These are phyloP conservation scores for Plasmodium yoelii DNA, from an alignment of 169 alveolate genomes.

Conservation along the genomic window DNA sequence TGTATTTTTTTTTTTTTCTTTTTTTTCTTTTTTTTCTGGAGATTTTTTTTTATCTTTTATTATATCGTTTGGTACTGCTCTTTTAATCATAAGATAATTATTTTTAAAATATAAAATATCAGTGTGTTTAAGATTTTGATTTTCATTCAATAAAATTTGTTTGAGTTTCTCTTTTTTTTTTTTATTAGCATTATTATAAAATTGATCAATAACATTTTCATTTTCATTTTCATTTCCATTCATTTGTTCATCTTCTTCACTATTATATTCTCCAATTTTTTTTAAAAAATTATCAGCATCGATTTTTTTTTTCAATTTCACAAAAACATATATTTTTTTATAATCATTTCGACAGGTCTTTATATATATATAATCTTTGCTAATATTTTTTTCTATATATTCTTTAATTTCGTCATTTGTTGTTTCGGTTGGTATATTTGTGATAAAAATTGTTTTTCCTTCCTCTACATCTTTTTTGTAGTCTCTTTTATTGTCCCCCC, in stretches of 20 bases:
- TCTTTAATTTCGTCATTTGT: constrained; percentile 53
- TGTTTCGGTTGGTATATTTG: constrained; percentile 47
- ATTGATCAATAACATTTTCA: constrained; percentile 67
- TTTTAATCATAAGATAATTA: constrained; percentile 67
- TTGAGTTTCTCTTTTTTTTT: constrained; percentile 70
- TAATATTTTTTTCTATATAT: constrained; percentile 42
- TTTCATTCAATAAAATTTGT: constrained; percentile 40
- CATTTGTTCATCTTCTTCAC: background rate
- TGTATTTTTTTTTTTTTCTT: constrained; percentile 29
- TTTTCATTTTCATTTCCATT: background rate
- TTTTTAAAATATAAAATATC: constrained; percentile 69
- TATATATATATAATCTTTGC: constrained; percentile 38
- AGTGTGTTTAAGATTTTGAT: constrained; percentile 10
- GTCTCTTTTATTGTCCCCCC: too few species aligned
- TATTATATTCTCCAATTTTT: constrained; percentile 72
- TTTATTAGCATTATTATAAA: constrained; percentile 36
- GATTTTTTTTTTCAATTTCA: constrained; percentile 33
- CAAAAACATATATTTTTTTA: constrained; percentile 48
- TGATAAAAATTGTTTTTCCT: constrained; percentile 71
- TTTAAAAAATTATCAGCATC: constrained; percentile 73
- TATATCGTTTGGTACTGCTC: constrained; percentile 68
- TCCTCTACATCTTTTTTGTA: constrained; percentile 26
- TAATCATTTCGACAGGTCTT: constrained; percentile 25
- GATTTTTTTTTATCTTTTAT: constrained; percentile 45
- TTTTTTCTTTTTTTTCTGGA: constrained; percentile 28